Base-by-base conservation (phyloP, 495 filamentous ascomycete species). In the Corynascus novoguineensis region DNA sequence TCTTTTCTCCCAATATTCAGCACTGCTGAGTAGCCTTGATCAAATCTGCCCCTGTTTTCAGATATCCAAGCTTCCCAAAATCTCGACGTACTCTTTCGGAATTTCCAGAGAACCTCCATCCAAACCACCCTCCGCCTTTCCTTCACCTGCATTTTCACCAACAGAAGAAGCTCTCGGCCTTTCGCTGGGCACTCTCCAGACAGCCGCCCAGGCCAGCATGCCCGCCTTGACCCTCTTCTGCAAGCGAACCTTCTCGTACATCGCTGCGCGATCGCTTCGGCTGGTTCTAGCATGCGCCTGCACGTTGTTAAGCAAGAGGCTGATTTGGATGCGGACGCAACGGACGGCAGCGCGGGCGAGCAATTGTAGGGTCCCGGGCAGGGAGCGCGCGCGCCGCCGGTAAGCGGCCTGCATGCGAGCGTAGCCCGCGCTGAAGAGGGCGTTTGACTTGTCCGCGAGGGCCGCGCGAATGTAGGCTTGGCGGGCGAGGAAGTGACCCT, bases 231-330 rank as follows among this genome's bases (percentile, higher is more conserved):
- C 48, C 14, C 2, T n/a, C 41, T 44, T 28, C 48, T 63, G 60
- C 25, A 63, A n/a, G 6, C 1, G 5, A 14, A 17, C 41, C 53
- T 63, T 60, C 25, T 29, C 38, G 29, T 29, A 52, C 25, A 58
- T n/a, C 25, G 45, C 42, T 10, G 50, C 52, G 14, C 47, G 19
- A 35, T 57, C 57, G n/a, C 40, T 29, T 6, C n/a, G 12, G 19
- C 15, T 29, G 5, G n/a, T n/a, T n/a, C 47, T 29, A 17, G 38
- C 37, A n/a, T 48, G 45, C 24, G 45, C 28, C 27, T 57, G 40
- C 25, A 63, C 21, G 35, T 60, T 60, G 28, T 57, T 50, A 40
- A 63, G 57, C 19, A 63, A 31, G 8, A 60, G 21, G 21, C 29
- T 28, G 15, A 63, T 48, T 1, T 63, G 48, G 1, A 6, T 48